These are phyloP conservation scores for Mycena kentingensis DNA, from an alignment of 768 basidiomycete genomes.

Conservation along the genomic window DNA sequence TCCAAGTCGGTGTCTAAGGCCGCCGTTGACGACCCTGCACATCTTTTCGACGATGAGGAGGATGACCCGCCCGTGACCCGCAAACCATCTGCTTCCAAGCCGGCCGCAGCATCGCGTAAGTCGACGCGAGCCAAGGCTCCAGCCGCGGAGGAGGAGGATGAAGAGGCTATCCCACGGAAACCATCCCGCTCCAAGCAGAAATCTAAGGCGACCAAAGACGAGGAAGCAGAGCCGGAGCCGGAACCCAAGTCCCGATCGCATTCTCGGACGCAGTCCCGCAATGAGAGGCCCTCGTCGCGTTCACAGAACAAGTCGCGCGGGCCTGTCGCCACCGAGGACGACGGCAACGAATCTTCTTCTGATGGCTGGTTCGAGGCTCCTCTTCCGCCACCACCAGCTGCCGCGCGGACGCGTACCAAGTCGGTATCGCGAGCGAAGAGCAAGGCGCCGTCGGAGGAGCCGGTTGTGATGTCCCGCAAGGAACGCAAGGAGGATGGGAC, in stretches of 20 bases:
- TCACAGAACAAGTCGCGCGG: conserved; percentile 16
- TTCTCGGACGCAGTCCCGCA: conserved; percentile 20
- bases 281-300: conserved; percentile 22
- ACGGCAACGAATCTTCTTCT: conserved; percentile 22
- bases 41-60: conserved; percentile 21
- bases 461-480: conserved; percentile 18
- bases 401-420: conserved; percentile 6
- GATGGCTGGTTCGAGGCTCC: conserved; percentile 20
- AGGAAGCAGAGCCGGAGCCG: conserved; percentile 10
- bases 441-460: conserved; percentile 8
- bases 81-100: conserved; percentile 3
- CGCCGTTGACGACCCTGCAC: conserved; percentile 4
- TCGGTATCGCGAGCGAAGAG: conserved; percentile 11
- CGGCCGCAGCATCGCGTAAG: neutral
- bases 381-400: conserved; percentile 15
- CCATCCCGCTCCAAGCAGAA: conserved; percentile 30
- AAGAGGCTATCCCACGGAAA: conserved; percentile 14
- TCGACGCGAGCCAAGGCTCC: neutral
- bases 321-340: conserved; percentile 7
- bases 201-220: conserved; percentile 13
- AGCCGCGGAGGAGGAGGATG: neutral
- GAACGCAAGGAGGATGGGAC: conserved; percentile 12
- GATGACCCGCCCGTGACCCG: neutral
- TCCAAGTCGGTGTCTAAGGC: conserved; percentile 22
- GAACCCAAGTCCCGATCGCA: conserved; percentile 22